Evolutionary conservation across 257 asterid species (phyloP), one percentile per base, ranked within the genome.

Genomic region (Petrea volubilis): DNA sequence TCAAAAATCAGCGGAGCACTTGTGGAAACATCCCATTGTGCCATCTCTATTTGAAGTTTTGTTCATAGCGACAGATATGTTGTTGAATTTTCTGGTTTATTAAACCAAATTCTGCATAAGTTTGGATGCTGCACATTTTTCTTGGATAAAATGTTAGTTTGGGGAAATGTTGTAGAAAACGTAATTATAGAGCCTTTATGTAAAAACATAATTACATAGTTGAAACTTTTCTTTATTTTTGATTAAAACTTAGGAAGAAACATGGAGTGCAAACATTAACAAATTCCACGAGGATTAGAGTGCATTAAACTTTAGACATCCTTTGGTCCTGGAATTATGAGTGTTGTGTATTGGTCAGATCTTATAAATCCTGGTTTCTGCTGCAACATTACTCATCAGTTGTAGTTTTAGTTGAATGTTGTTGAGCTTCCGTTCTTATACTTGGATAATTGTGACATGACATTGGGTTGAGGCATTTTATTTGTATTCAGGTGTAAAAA

Each of bases 401-500:
- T 61, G 20, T 61, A 10, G 25, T 43, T 64, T 58, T 68, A n/a
- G 28, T 77, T 73, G 27, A 25, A 52, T 68, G 13, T 64, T 63
- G 6, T 17, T 44, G 67, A 44, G 73, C 17, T 70, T 78, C 56
- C 51, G 75, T 72, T 73, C 43, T 52, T 55, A 34, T 43, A 53
- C 27, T 71, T 77, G 74, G 61, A 33, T 66, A 64, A 17, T 15
- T 41, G 31, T 59, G 60, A 47, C 53, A 57, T 58, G 74, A 50
- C 52, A 53, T 71, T 46, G 27, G 24, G 25, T 71, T 70, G 55
- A 73, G 40, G 68, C 38, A 11, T 25, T 62, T 76, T 62, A 17
- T 34, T 20, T 79, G 59, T 75, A 68, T 75, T 60, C 72, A 95
- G 99, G 91, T 95, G 99, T 84, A 95, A 95, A 84, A 95, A 95